phyloP scores from a whole-genome alignment of 2,329 filamentous ascomycete species.

The Basipetospora chlamydospora region DNA sequence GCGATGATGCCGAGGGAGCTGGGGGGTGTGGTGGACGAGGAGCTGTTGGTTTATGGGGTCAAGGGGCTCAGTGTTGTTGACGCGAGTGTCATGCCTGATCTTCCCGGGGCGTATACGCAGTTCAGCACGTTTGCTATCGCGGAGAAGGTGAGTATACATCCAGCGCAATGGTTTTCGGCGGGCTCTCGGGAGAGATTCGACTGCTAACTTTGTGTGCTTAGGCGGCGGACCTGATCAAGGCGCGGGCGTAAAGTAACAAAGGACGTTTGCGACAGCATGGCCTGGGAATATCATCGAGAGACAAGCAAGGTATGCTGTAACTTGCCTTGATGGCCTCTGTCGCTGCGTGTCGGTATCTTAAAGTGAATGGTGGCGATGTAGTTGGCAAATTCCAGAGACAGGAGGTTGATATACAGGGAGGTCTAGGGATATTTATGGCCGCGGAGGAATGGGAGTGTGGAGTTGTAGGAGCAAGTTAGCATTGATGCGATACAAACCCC shows the following conservation, averaged over 20 bases:
- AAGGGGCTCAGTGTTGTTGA: slow-evolving; percentile 30
- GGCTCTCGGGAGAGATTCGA: neutral
- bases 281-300: neutral
- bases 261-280: neutral
- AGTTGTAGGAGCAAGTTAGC: too few relatives aligned
- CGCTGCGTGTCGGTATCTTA: too few relatives aligned
- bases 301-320: neutral
- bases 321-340: neutral
- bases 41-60: slow-evolving; percentile 16
- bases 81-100: slow-evolving; percentile 28
- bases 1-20: slow-evolving; percentile 15
- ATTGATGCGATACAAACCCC: too few relatives aligned
- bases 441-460: too few relatives aligned
- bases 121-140: slow-evolving; percentile 13
- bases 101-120: slow-evolving; percentile 21
- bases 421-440: too few relatives aligned
- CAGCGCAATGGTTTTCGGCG: neutral
- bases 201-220: neutral
- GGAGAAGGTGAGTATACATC: slow-evolving; percentile 3
- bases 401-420: too few relatives aligned
- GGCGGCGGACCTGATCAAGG: slow-evolving; percentile 12
- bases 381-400: too few relatives aligned
- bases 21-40: slow-evolving; percentile 16
- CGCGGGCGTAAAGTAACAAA: neutral
- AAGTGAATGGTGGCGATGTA: too few relatives aligned